Evolutionary conservation across 129 eudicot genomes (phyloP).

Genomic region (Saposhnikovia divaricata): DNA sequence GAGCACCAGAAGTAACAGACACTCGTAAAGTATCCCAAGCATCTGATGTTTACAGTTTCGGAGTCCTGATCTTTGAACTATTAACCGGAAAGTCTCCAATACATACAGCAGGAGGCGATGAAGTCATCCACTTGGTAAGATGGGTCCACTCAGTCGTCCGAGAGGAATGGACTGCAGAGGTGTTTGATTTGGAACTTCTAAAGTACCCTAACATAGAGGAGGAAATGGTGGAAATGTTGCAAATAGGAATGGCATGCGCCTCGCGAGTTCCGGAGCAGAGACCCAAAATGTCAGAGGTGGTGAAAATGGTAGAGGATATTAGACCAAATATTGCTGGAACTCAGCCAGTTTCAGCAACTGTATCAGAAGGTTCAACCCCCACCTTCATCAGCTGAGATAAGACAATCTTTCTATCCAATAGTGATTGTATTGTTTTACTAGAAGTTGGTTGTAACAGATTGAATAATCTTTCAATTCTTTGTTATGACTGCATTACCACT

Average conservation of each 20-base stretch:
- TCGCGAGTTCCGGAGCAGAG: conserved; percentile 63
- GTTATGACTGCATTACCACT: neutral
- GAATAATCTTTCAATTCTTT: neutral
- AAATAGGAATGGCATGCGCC: conserved; percentile 73
- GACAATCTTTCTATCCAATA: conserved; percentile 36
- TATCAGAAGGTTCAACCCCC: conserved; percentile 52
- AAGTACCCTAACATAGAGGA: conserved; percentile 79
- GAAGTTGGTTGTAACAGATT: conserved; percentile 17
- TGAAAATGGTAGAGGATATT: conserved; percentile 65
- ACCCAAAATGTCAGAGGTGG: conserved; percentile 70
- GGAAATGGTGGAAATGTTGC: conserved; percentile 85
- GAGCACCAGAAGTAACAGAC: conserved; percentile 82
- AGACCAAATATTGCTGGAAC: conserved; percentile 33
- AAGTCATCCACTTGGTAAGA: conserved; percentile 67
- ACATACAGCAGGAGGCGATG: conserved; percentile 55
- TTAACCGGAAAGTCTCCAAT: conserved; percentile 76
- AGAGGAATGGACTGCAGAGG: conserved; percentile 99
- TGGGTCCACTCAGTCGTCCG: conserved; percentile 94
- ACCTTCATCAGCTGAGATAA: conserved; percentile 39
- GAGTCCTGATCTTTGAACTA: conserved; percentile 75
- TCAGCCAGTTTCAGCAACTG: conserved; percentile 24
- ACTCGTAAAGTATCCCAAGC: conserved; percentile 54
- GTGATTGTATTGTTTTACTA: conserved; percentile 10
- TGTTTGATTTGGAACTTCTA: conserved; percentile 70
- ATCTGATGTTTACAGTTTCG: conserved; percentile 79